Evolutionary conservation across 2,329 filamentous ascomycete species (phyloP).

Genomic region (Venturia asperata): DNA sequence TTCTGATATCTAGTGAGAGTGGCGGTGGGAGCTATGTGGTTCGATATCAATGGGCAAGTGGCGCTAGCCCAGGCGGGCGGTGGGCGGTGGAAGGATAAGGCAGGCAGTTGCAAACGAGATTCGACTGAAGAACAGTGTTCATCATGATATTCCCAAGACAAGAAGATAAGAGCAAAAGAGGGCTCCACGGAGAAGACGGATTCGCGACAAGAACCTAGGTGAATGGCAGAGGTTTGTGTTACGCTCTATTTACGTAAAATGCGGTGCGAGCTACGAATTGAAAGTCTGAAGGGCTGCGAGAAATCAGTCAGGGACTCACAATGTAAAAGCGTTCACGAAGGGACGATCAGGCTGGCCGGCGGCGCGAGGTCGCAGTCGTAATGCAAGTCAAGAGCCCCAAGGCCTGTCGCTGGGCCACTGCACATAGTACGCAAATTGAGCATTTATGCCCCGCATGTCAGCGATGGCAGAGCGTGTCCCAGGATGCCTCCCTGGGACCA

Average conservation of each 20-base stretch:
- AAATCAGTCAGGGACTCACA: slow-evolving; percentile 2
- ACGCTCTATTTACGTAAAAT: slow-evolving; percentile 12
- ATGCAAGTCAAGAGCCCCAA: neutral
- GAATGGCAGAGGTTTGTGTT: neutral
- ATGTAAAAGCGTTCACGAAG: neutral
- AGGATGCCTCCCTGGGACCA: neutral
- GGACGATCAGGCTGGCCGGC: slow-evolving; percentile 5
- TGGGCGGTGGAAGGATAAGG: slow-evolving; percentile 1
- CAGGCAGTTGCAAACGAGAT: neutral
- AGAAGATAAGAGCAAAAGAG: neutral
- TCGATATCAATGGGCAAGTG: neutral
- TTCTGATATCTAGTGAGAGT: neutral
- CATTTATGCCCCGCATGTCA: neutral
- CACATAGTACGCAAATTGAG: slow-evolving; percentile 2
- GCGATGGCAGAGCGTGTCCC: neutral
- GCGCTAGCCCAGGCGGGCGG: neutral
- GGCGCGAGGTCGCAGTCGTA: neutral
- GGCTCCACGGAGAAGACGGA: slow-evolving; percentile 1
- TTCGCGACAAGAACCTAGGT: neutral
- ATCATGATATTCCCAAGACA: neutral
- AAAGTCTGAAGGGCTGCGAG: neutral
- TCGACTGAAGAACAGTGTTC: neutral
- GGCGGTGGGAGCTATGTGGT: neutral
- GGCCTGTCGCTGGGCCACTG: neutral
- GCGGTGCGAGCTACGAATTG: slow-evolving; percentile 9